Evolutionary conservation across 768 basidiomycete species (phyloP), one percentile per base, ranked within the genome.

Genomic region (Macrocybe gigantea): DNA sequence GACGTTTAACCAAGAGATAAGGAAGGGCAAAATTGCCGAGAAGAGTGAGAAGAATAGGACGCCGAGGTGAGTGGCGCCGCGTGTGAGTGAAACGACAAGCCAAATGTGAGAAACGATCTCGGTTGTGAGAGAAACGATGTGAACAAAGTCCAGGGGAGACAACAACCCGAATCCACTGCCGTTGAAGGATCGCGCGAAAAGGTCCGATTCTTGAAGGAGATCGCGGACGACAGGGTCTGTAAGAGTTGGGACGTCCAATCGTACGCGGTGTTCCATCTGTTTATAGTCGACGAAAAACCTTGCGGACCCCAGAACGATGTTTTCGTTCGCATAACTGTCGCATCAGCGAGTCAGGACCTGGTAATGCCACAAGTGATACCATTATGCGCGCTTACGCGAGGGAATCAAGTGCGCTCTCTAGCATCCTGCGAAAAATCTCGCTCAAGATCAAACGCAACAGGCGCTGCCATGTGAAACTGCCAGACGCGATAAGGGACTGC

Each of bases 161-260:
- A 90, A 72, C 31, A 89, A 73, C 11, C 88, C 88, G 60, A 91
- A 88, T 8, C 84, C 78, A 34, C 83, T 78, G 38, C 85, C 85
- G 56, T 74, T 78, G 64, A 91, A 90, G 8, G 89, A 91, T 49
- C 85, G 78, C 38, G 85, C 84, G 59, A 92, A 92, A 33, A 88
- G 74, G 60, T 92, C 89, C 35, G 89, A 87, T 66, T 92, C 88
- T 50, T 87, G 83, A n/a, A 92, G 72, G 38, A 91, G 77, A 60
- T 89, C 87, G 49, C 85, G 82, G 15, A 85, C 72, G 49, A 70
- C 60, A 41, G 88, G 83, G 58, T 89, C 86, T 47, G 83, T 70
- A 45, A 92, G 75, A 7, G 89, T 86, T 48, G 88, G 88, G 35
- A 88, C 73, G 59, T 92, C 88, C 48, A 90, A 76, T 38, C 78